Conservation (phyloP, 306 rosid genomes). For the Corylus americana region DNA sequence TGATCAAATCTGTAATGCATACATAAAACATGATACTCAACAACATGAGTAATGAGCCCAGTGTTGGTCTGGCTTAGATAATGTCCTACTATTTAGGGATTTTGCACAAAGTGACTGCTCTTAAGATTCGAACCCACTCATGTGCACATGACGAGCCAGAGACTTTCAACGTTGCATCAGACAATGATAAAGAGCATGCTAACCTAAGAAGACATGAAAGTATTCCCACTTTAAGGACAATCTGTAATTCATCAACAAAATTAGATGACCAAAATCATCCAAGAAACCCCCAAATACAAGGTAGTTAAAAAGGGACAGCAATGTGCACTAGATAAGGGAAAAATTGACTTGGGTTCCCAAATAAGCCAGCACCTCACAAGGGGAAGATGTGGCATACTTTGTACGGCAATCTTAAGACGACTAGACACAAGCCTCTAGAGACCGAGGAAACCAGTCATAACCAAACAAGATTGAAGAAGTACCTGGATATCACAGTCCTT, state of each 20-base stretch:
- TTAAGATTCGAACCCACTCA: background rate
- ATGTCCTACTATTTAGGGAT: too few relatives aligned
- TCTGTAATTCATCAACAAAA: background rate
- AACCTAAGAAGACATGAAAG: background rate
- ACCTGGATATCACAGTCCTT: slow-evolving; percentile 85
- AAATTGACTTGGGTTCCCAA: background rate
- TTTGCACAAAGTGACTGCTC: background rate
- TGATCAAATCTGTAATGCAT: background rate
- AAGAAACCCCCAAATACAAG: background rate
- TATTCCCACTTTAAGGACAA: background rate
- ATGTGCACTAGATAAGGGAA: background rate
- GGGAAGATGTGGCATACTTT: background rate
- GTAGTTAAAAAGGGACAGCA: background rate
- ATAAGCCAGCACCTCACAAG: background rate
- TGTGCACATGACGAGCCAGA: too few relatives aligned
- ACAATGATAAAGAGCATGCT: background rate
- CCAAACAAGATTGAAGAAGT: slow-evolving; percentile 16
- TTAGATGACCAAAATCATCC: background rate
- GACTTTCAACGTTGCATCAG: too few relatives aligned
- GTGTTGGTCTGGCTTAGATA: too few relatives aligned
- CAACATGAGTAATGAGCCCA: background rate
- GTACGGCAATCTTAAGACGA: background rate
- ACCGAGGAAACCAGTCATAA: background rate
- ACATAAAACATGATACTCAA: background rate
- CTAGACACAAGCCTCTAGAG: background rate